A percentile compares a stretch with the other conserved stretches of the same genome.
phyloP scores from a whole-genome alignment of 495 filamentous ascomycete genomes.

The Trichoderma parareesei region DNA sequence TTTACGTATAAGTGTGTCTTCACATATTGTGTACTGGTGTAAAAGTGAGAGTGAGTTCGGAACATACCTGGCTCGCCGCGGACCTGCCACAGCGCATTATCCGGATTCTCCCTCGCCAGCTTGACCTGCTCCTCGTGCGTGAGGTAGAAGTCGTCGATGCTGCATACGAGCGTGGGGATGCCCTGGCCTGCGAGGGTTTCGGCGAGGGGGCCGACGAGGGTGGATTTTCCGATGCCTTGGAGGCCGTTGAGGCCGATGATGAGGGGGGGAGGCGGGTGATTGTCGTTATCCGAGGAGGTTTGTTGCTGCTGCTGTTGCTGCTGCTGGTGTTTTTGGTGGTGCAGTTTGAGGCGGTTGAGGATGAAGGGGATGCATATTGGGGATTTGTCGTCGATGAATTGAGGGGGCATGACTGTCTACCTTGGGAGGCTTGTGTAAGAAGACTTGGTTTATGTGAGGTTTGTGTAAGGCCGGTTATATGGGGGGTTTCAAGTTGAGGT shows the following conservation, averaged over 20 bases:
- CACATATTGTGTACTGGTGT: neutral
- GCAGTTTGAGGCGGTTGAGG: slow-evolving; percentile 50
- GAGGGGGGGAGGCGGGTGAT: slow-evolving; percentile 33
- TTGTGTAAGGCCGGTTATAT: too few species aligned
- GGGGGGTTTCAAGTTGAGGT: too few species aligned
- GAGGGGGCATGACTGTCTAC: neutral
- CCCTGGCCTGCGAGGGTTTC: slow-evolving; percentile 58
- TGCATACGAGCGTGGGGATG: slow-evolving; percentile 67
- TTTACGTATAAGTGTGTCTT: neutral
- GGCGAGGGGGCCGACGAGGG: slow-evolving; percentile 64
- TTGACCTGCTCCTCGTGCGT: slow-evolving; percentile 60
- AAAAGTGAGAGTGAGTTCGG: neutral
- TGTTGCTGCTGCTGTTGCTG: slow-evolving; percentile 16
- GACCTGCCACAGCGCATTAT: slow-evolving; percentile 71
- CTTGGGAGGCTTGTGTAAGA: neutral
- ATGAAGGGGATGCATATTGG: slow-evolving; percentile 81
- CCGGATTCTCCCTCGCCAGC: slow-evolving; percentile 54
- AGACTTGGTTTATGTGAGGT: too few species aligned
- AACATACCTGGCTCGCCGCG: slow-evolving; percentile 63
- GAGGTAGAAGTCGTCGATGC: slow-evolving; percentile 90
- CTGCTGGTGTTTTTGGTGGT: slow-evolving; percentile 28
- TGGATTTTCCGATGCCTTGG: slow-evolving; percentile 88
- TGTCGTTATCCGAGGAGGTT: too few species aligned
- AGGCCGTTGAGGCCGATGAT: slow-evolving; percentile 59
- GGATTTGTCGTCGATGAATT: slow-evolving; percentile 65